Evolutionary conservation across 768 basidiomycete genomes (phyloP).

Genomic region (Macrolepiota albuminosa): DNA sequence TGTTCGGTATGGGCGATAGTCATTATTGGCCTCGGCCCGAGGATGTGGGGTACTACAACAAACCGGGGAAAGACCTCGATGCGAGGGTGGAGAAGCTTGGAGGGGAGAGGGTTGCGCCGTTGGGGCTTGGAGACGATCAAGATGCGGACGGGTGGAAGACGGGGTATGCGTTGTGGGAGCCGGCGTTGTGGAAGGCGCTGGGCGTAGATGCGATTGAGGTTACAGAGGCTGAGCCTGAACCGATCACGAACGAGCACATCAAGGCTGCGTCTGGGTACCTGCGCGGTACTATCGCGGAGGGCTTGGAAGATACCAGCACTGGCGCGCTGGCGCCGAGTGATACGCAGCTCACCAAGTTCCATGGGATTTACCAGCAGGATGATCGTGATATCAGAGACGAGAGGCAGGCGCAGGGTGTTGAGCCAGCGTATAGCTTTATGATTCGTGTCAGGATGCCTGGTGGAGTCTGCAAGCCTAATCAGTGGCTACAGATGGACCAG

Average conservation of each 20-base stretch:
- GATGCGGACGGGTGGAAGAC: conserved; percentile 95
- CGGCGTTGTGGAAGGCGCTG: conserved; percentile 86
- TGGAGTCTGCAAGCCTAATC: conserved; percentile 86
- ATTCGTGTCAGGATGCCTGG: conserved; percentile 96
- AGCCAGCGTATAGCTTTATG: conserved; percentile 98
- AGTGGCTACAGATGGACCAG: conserved; percentile 95
- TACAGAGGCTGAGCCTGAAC: conserved; percentile 89
- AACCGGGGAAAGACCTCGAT: conserved; percentile 89
- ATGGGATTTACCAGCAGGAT: conserved; percentile 94
- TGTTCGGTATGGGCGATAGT: conserved; percentile 96
- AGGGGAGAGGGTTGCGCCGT: conserved; percentile 62
- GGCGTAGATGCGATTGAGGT: conserved; percentile 90
- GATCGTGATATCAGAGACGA: conserved; percentile 99
- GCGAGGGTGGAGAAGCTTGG: conserved; percentile 74
- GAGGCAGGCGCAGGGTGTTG: conserved; percentile 84
- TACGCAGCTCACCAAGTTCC: conserved; percentile 96
- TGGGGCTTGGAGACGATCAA: conserved; percentile 95
- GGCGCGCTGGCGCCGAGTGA: conserved; percentile 91
- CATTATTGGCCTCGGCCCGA: conserved; percentile 99
- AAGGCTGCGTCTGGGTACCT: conserved; percentile 93
- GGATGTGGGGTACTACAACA: conserved; percentile 98
- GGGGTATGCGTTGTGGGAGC: conserved; percentile 96
- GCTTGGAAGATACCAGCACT: conserved; percentile 78
- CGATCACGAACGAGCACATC: conserved; percentile 99
- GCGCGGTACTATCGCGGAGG: conserved; percentile 92